Conservation (phyloP, 768 basidiomycete species). For the Dioszegia crocea region DNA sequence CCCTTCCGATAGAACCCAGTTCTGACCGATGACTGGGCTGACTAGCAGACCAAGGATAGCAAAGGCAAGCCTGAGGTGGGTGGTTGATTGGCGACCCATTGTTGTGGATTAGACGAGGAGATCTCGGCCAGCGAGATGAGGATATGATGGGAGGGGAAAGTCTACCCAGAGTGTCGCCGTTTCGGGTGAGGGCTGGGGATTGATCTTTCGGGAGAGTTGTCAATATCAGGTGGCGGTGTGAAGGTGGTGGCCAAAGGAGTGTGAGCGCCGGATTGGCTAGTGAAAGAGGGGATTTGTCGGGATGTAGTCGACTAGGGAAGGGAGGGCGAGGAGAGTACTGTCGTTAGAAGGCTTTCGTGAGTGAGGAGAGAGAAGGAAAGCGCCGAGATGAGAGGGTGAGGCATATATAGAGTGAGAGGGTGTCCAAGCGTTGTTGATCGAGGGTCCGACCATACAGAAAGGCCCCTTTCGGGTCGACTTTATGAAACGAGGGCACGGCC, state of each 20-base stretch:
- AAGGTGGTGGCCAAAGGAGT: neutral
- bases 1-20: conserved; percentile 23
- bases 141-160: neutral
- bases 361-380: neutral
- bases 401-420: neutral
- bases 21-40: neutral
- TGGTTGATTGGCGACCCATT: conserved; percentile 3
- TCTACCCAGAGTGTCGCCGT: neutral
- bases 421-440: no score
- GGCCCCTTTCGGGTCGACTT: no score
- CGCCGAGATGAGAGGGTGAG: neutral
- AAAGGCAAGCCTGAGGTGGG: neutral
- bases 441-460: no score
- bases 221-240: neutral
- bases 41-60: neutral
- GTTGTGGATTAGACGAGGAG: neutral
- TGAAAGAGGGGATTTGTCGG: neutral
- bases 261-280: conserved; percentile 8
- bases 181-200: neutral
- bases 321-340: neutral
- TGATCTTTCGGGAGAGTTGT: neutral
- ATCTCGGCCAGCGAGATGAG: conserved; percentile 8
- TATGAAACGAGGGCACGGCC: no score
- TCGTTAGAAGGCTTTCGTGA: conserved; percentile 1
- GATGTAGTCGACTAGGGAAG: neutral